phyloP scores from a whole-genome alignment of 164 flowering plant species.

The Malania oleifera region DNA sequence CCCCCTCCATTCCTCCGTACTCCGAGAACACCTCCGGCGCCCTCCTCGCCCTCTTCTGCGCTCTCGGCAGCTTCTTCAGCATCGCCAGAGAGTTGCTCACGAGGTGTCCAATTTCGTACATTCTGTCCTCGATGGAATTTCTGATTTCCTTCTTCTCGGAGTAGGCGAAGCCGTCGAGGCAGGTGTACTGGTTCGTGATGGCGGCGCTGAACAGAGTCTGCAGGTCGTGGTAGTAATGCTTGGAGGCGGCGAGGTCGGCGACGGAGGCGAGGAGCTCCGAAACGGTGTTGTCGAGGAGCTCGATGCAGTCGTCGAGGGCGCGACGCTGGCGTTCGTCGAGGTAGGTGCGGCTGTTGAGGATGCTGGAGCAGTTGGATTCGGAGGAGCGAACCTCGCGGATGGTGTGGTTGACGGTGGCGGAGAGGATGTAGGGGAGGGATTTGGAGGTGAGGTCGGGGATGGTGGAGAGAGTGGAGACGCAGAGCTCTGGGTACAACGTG shows the following conservation, averaged over 20 bases:
- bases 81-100: constrained; percentile 72
- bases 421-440: constrained; percentile 47
- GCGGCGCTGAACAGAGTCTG: constrained; percentile 71
- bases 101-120: constrained; percentile 40
- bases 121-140: constrained; percentile 22
- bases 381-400: constrained; percentile 34
- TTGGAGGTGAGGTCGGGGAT: constrained; percentile 47
- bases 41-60: constrained; percentile 1
- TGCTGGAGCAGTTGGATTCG: constrained; percentile 39
- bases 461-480: constrained; percentile 59
- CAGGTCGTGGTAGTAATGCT: constrained; percentile 33
- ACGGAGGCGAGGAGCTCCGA: constrained; percentile 35
- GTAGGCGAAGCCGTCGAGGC: constrained; percentile 76
- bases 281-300: constrained; percentile 53
- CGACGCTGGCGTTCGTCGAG: constrained; percentile 27
- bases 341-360: constrained; percentile 19
- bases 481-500: constrained; percentile 65
- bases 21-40: constrained; percentile 31
- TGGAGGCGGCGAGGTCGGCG: constrained; percentile 33
- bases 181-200: constrained; percentile 81
- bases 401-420: constrained; percentile 38
- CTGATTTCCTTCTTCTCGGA: constrained; percentile 29
- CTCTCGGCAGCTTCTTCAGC: constrained; percentile 47
- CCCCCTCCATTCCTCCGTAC: constrained; percentile 33
- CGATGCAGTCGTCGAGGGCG: constrained; percentile 73